Evolutionary conservation across 1,284 basidiomycete species (phyloP).

Genomic region (Ustilago crameri): DNA sequence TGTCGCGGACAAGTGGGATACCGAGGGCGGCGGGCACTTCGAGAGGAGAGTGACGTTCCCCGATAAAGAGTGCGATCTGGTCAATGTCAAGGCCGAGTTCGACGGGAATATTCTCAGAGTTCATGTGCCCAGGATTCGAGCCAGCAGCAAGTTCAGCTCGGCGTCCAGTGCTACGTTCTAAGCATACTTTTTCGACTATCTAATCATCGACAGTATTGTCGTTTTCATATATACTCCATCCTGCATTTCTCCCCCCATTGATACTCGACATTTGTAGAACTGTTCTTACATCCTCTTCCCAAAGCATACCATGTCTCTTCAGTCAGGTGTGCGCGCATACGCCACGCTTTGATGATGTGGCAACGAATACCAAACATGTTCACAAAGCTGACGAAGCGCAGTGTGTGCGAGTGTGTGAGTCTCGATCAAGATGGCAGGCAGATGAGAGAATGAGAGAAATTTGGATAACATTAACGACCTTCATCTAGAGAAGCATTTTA

Average conservation of each 20-base stretch:
- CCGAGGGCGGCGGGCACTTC: conserved; percentile 55
- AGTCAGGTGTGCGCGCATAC: too few relatives aligned
- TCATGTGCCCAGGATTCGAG: conserved; percentile 33
- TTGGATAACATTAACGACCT: background rate
- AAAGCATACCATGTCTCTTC: too few relatives aligned
- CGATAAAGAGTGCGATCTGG: conserved; percentile 53
- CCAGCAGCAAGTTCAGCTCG: conserved; percentile 21
- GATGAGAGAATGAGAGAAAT: background rate
- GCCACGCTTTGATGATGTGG: too few relatives aligned
- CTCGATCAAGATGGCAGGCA: too few relatives aligned
- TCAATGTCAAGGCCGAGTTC: conserved; percentile 52
- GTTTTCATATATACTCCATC: too few relatives aligned
- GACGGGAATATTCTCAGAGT: conserved; percentile 49
- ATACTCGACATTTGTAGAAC: too few relatives aligned
- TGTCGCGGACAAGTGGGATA: conserved; percentile 61
- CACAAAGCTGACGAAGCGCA: too few relatives aligned
- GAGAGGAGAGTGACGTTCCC: conserved; percentile 62
- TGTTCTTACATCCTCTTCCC: too few relatives aligned
- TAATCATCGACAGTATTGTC: too few relatives aligned
- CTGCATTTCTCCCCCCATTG: background rate
- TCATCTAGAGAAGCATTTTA: background rate
- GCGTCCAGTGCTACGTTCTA: conserved; percentile 69
- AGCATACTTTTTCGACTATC: background rate
- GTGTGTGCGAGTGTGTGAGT: too few relatives aligned
- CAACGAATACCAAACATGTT: too few relatives aligned